A percentile compares a stretch with the other conserved stretches of the same genome.
Conservation (phyloP, 2,329 filamentous ascomycete genomes). For the Fusarium sp. region DNA sequence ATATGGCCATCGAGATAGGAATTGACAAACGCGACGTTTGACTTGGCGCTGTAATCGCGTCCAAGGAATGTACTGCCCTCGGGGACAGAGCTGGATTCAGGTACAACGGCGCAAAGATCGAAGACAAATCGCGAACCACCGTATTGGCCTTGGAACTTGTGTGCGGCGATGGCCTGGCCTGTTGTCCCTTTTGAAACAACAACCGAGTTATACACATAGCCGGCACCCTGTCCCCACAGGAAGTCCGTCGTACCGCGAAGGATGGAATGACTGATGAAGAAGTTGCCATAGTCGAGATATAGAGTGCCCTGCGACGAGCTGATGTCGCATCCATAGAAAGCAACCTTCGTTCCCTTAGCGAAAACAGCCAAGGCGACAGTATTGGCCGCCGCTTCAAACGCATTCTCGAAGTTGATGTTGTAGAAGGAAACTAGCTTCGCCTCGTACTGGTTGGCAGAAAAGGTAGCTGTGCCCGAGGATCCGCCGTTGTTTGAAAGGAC, state of each 20-base stretch:
- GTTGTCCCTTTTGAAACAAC: conserved; percentile 26
- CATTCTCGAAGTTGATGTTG: conserved; percentile 48
- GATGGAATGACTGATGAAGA: conserved; percentile 37
- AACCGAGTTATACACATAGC: conserved; percentile 42
- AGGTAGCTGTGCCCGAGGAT: conserved; percentile 38
- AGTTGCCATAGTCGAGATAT: conserved; percentile 39
- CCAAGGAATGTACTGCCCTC: conserved; percentile 45
- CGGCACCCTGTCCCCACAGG: conserved; percentile 39
- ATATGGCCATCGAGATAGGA: conserved; percentile 47
- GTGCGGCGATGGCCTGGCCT: conserved; percentile 44
- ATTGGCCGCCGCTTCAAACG: conserved; percentile 22
- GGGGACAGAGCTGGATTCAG: conserved; percentile 40
- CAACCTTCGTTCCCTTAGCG: conserved; percentile 52
- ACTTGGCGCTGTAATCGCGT: conserved; percentile 42
- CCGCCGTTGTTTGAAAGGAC: conserved; percentile 28
- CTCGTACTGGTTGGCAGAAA: conserved; percentile 45
- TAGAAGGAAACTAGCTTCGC: conserved; percentile 46
- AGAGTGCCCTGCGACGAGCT: conserved; percentile 37
- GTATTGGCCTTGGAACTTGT: conserved; percentile 43
- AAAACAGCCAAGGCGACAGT: conserved; percentile 42
- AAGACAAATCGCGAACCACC: conserved; percentile 55
- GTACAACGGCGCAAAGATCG: conserved; percentile 54
- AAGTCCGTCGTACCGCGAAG: conserved; percentile 39
- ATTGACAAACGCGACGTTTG: conserved; percentile 46
- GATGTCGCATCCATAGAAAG: conserved; percentile 53